These are phyloP conservation scores for Candida loeiensis DNA, from an alignment of 805 yeast genomes.

Conservation along the genomic window DNA sequence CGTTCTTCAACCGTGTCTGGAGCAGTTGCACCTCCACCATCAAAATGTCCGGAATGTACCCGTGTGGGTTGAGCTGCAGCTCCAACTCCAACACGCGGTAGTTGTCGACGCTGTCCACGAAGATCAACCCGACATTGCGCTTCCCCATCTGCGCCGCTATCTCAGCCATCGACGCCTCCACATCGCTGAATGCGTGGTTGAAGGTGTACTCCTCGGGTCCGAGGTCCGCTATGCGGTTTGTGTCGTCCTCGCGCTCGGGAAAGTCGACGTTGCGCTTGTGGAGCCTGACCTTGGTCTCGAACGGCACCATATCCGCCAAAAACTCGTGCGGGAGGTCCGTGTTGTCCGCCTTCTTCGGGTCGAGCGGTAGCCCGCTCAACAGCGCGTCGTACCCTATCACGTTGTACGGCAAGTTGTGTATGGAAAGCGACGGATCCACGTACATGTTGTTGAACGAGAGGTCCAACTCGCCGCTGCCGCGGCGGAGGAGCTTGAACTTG, in stretches of 20 bases:
- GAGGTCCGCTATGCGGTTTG: not conserved
- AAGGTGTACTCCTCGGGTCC: not conserved
- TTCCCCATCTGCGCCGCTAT: slow-evolving; percentile 1
- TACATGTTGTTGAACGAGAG: slow-evolving; percentile 9
- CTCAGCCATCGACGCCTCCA: not conserved
- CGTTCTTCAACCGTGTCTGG: slow-evolving; percentile 28
- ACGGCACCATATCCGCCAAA: slow-evolving; percentile 34
- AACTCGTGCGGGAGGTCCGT: slow-evolving; percentile 35
- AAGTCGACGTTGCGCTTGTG: slow-evolving; percentile 38
- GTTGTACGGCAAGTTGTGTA: slow-evolving; percentile 33
- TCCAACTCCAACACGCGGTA: slow-evolving; percentile 19
- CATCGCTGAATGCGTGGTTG: not conserved
- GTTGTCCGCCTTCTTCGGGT: slow-evolving; percentile 19
- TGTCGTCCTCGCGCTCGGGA: slow-evolving; percentile 14
- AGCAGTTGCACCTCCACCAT: slow-evolving; percentile 28
- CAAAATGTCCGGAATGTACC: slow-evolving; percentile 12
- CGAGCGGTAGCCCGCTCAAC: slow-evolving; percentile 37
- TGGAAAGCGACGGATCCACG: slow-evolving; percentile 4
- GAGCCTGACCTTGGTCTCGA: slow-evolving; percentile 24
- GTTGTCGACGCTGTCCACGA: slow-evolving; percentile 23
- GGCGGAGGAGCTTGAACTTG: slow-evolving; percentile 35
- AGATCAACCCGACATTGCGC: slow-evolving; percentile 5
- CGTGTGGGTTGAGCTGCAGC: slow-evolving; percentile 15
- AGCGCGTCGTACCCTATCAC: slow-evolving; percentile 41
- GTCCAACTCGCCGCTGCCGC: slow-evolving; percentile 17